These are phyloP conservation scores for Arthrobotrys pseudoclavata DNA, from an alignment of 2,329 filamentous ascomycete genomes.

Conservation along the genomic window DNA sequence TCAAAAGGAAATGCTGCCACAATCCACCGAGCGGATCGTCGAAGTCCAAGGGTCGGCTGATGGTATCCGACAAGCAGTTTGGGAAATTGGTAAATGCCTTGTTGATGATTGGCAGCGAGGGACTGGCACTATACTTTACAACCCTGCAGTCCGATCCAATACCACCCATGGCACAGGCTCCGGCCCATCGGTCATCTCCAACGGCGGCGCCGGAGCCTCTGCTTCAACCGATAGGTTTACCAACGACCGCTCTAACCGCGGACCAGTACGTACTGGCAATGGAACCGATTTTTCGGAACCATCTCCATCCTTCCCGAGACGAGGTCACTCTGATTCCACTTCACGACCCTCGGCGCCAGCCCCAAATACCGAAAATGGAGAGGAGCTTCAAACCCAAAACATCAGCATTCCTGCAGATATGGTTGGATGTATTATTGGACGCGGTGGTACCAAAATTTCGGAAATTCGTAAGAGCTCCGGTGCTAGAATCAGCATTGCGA, in stretches of 20 bases:
- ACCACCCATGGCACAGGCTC: slow-evolving; percentile 71
- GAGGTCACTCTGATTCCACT: slow-evolving; percentile 79
- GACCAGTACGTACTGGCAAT: slow-evolving; percentile 91
- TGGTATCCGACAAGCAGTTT: slow-evolving; percentile 93
- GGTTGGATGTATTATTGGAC: slow-evolving; percentile 99
- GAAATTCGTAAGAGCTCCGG: slow-evolving; percentile 98
- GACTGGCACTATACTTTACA: slow-evolving; percentile 96
- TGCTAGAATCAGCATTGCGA: slow-evolving; percentile 77
- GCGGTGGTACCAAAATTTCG: slow-evolving; percentile 95
- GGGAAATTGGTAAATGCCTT: slow-evolving; percentile 99
- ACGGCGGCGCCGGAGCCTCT: slow-evolving; percentile 69
- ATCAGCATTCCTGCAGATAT: slow-evolving; percentile 99
- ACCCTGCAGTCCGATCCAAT: slow-evolving; percentile 91
- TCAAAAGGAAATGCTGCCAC: slow-evolving; percentile 99
- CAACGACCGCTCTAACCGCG: slow-evolving; percentile 72
- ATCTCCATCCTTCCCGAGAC: slow-evolving; percentile 58
- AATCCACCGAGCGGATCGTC: slow-evolving; percentile 97
- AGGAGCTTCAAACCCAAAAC: slow-evolving; percentile 98
- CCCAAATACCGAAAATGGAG: slow-evolving; percentile 83
- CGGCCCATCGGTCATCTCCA: slow-evolving; percentile 63
- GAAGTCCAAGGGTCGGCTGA: slow-evolving; percentile 96
- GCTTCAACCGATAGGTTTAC: slow-evolving; percentile 67
- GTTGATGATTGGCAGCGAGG: slow-evolving; percentile 98
- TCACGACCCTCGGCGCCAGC: slow-evolving; percentile 75
- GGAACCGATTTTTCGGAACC: slow-evolving; percentile 94